Conservation (phyloP, 2,329 filamentous ascomycete species). For the Didymellaceae sp. region DNA sequence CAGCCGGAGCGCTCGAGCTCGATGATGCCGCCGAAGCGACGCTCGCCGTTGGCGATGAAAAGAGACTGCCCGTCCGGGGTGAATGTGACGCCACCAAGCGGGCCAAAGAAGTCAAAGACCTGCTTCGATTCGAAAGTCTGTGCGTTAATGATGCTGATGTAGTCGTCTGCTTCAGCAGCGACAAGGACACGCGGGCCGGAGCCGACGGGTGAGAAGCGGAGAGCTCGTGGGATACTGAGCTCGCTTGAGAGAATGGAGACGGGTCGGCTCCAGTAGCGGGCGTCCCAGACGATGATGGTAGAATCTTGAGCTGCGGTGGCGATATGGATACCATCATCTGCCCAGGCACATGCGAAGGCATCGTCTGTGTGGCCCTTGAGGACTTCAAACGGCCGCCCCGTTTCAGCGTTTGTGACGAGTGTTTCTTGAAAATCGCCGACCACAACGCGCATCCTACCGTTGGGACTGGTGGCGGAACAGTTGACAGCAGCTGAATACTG, state of each 20-base stretch:
- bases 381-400: slow-evolving; percentile 62
- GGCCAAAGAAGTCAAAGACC: slow-evolving; percentile 75
- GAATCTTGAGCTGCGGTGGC: slow-evolving; percentile 81
- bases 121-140: slow-evolving; percentile 69
- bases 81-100: slow-evolving; percentile 73
- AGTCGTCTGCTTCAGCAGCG: slow-evolving; percentile 78
- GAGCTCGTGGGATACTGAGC: slow-evolving; percentile 71
- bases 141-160: slow-evolving; percentile 73
- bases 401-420: slow-evolving; percentile 73
- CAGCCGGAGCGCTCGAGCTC: slow-evolving; percentile 61
- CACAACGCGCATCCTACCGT: slow-evolving; percentile 72
- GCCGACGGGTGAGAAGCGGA: slow-evolving; percentile 75
- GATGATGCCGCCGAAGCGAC: slow-evolving; percentile 69
- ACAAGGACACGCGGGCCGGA: slow-evolving; percentile 71
- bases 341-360: slow-evolving; percentile 81
- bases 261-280: slow-evolving; percentile 68
- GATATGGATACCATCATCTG: slow-evolving; percentile 75
- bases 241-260: slow-evolving; percentile 65
- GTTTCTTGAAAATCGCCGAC: slow-evolving; percentile 73
- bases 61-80: slow-evolving; percentile 71
- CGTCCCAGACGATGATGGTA: slow-evolving; percentile 76
- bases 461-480: slow-evolving; percentile 74
- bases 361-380: slow-evolving; percentile 72
- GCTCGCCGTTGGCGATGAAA: slow-evolving; percentile 72
- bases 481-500: slow-evolving; percentile 71